phyloP scores from a whole-genome alignment of 768 basidiomycete species.

The Agaricus sinodeliciosus region DNA sequence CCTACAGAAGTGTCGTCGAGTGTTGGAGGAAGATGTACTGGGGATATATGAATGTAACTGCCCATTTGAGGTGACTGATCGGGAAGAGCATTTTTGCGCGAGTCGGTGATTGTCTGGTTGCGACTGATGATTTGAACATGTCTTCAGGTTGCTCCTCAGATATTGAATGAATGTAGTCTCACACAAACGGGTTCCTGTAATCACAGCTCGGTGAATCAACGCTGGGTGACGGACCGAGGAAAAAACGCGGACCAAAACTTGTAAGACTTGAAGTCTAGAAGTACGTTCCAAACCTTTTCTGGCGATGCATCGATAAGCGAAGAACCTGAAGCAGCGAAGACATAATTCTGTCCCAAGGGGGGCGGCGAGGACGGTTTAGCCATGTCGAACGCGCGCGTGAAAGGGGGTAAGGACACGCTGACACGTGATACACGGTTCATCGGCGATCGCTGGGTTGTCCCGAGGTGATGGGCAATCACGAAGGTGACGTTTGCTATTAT shows the following conservation, averaged over 20 bases:
- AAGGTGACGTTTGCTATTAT: too few relatives aligned
- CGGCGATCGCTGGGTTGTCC: too few relatives aligned
- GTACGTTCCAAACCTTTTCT: conserved; percentile 53
- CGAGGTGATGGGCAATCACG: neutral
- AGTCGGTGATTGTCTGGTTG: conserved; percentile 34
- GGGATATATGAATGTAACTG: conserved; percentile 36
- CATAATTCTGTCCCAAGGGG: conserved; percentile 32
- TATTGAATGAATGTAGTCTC: conserved; percentile 17
- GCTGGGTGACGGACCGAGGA: neutral
- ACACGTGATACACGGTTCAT: neutral
- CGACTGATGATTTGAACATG: conserved; percentile 28
- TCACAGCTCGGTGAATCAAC: conserved; percentile 2
- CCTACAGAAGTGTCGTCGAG: conserved; percentile 33
- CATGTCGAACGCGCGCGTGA: neutral
- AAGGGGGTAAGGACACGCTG: too few relatives aligned
- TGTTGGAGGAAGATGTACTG: conserved; percentile 57
- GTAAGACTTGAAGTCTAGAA: conserved; percentile 59
- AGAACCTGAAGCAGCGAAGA: conserved; percentile 42
- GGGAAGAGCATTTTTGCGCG: conserved; percentile 29
- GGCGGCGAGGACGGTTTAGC: neutral
- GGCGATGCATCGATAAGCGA: conserved; percentile 53
- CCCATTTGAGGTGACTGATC: conserved; percentile 48
- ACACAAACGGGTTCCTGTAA: conserved; percentile 65
- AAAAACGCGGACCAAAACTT: conserved; percentile 43
- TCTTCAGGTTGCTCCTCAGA: conserved; percentile 1